These are phyloP conservation scores for Cucurbita argyrosperma DNA, from an alignment of 306 rosid genomes.

Conservation along the genomic window DNA sequence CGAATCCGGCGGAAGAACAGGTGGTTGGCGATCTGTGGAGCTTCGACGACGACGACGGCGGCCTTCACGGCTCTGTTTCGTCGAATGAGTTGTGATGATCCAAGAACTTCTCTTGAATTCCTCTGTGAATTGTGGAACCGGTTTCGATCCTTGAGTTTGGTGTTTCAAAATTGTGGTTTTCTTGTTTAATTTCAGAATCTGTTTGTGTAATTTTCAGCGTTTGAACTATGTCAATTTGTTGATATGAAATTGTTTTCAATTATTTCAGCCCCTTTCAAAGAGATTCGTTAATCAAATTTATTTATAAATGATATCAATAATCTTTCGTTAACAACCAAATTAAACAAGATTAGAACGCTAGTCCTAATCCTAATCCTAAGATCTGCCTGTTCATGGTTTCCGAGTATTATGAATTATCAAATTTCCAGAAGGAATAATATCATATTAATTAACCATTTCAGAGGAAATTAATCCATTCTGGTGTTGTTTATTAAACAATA, in stretches of 20 bases:
- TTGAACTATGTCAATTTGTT: not conserved
- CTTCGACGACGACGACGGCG: conserved; percentile 30
- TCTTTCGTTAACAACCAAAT: not conserved
- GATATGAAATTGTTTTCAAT: not conserved
- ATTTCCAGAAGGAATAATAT: too few species aligned
- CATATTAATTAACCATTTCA: too few species aligned
- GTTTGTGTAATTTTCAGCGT: not conserved
- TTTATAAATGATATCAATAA: not conserved
- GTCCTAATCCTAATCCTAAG: too few species aligned
- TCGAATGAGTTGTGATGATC: not conserved
- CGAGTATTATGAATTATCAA: too few species aligned
- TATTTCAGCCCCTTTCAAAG: not conserved
- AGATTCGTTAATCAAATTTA: not conserved
- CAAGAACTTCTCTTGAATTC: not conserved
- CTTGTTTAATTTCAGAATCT: not conserved
- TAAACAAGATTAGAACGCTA: too few species aligned
- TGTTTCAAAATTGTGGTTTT: not conserved
- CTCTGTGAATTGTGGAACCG: not conserved
- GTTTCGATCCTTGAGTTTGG: not conserved
- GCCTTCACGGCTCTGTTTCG: not conserved
- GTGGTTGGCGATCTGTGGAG: conserved; percentile 63
- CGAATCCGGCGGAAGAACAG: conserved; percentile 34
- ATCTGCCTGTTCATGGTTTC: too few species aligned
- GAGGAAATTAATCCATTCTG: too few species aligned
- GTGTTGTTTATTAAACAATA: too few species aligned